These are phyloP conservation scores for Haematococcus lacustris DNA, from an alignment of 139 green algal species.

Conservation along the genomic window DNA sequence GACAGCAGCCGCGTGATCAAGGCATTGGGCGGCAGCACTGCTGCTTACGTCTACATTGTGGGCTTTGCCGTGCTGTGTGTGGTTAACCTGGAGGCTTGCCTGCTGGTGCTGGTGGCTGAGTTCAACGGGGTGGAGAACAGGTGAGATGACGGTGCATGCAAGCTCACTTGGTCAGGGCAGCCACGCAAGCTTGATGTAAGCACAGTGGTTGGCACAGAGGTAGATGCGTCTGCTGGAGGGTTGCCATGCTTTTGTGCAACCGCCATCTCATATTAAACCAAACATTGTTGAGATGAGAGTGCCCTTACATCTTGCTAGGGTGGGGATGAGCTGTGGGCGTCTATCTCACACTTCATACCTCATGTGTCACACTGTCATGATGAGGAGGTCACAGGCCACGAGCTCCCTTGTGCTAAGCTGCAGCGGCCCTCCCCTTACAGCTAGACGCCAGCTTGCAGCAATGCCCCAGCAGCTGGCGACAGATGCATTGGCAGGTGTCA, in stretches of 20 bases:
- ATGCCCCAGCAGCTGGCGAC: not conserved
- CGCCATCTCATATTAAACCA: not conserved
- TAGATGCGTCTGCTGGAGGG: not conserved
- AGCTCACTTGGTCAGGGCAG: not conserved
- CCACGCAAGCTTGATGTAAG: not conserved
- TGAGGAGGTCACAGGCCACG: not conserved
- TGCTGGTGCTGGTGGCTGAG: slow-evolving; percentile 11
- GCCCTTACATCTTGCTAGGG: not conserved
- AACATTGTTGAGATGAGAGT: not conserved
- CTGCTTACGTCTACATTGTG: not conserved
- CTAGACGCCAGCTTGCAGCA: not conserved
- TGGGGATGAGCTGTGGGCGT: not conserved
- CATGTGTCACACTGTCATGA: not conserved
- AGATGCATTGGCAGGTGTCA: not conserved
- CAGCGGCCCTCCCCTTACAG: not conserved
- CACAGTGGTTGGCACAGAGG: not conserved
- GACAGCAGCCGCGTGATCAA: not conserved
- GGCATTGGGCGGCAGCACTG: not conserved
- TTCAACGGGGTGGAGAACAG: slow-evolving; percentile 7
- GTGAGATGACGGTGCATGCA: not conserved
- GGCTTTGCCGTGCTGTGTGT: not conserved
- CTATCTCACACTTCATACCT: not conserved
- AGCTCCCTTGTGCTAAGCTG: not conserved
- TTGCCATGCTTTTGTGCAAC: not conserved
- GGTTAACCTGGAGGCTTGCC: slow-evolving; percentile 10